These are phyloP conservation scores for Alternaria sp. DNA, from an alignment of 2,329 filamentous ascomycete genomes.

Conservation along the genomic window DNA sequence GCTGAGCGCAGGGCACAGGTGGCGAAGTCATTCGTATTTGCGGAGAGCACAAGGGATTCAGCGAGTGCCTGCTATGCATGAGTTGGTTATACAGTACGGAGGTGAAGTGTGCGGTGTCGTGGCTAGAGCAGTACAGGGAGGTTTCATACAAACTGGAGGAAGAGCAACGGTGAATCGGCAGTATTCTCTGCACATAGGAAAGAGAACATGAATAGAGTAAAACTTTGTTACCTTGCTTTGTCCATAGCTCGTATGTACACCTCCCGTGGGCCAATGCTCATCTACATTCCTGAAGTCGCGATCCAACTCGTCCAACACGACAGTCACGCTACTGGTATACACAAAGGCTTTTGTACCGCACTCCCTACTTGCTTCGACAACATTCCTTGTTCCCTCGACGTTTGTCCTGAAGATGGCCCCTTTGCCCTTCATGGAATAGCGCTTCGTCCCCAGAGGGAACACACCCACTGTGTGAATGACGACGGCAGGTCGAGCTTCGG, in stretches of 20 bases:
- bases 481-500: conserved; percentile 73
- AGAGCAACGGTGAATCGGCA: neutral
- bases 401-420: conserved; percentile 80
- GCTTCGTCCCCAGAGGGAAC: conserved; percentile 45
- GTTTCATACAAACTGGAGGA: neutral
- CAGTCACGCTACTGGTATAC: conserved; percentile 88
- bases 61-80: conserved; percentile 67
- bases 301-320: conserved; percentile 78
- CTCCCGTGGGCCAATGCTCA: conserved; percentile 79
- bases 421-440: conserved; percentile 48
- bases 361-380: conserved; percentile 75
- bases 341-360: conserved; percentile 80
- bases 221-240: conserved; percentile 74
- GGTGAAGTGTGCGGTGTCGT: neutral
- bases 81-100: conserved; percentile 18
- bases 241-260: conserved; percentile 79
- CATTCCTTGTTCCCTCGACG: conserved; percentile 79
- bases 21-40: conserved; percentile 71
- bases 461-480: conserved; percentile 85
- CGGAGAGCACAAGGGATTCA: conserved; percentile 78
- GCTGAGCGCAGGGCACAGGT: conserved; percentile 85
- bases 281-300: conserved; percentile 82
- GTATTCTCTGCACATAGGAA: neutral
- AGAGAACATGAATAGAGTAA: neutral
- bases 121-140: neutral